Conservation (phyloP, 2,329 filamentous ascomycete species). For the Neocatenulostroma microsporum region DNA sequence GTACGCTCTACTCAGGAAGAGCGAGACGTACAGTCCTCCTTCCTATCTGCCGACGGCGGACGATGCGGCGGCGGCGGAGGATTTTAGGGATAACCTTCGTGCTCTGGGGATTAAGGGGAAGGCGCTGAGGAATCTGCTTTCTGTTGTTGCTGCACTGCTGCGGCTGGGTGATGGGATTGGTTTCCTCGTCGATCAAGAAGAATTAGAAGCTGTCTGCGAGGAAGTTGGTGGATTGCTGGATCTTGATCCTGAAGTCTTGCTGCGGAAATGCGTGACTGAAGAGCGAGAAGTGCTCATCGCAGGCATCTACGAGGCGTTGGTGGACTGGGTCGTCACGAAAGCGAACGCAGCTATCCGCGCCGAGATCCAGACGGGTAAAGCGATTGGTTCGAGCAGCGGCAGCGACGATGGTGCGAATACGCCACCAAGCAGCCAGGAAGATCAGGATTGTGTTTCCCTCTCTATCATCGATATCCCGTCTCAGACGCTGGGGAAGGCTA, state of each 20-base stretch:
- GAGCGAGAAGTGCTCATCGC: slow-evolving; percentile 76
- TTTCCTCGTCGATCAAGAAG: slow-evolving; percentile 75
- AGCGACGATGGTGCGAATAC: slow-evolving; percentile 53
- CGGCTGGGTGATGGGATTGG: slow-evolving; percentile 89
- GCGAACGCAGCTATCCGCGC: slow-evolving; percentile 76
- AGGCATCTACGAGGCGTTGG: slow-evolving; percentile 84
- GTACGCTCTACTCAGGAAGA: slow-evolving; percentile 73
- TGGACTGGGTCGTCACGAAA: slow-evolving; percentile 87
- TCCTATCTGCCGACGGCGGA: slow-evolving; percentile 87
- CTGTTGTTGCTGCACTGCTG: slow-evolving; percentile 73
- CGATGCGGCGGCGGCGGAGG: slow-evolving; percentile 84
- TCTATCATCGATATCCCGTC: slow-evolving; percentile 81
- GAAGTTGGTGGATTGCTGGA: slow-evolving; percentile 83
- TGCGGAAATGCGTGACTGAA: slow-evolving; percentile 70
- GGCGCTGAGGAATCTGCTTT: slow-evolving; percentile 72
- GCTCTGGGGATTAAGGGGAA: slow-evolving; percentile 89
- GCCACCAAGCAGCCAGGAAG: slow-evolving; percentile 56
- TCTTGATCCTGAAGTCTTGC: slow-evolving; percentile 74
- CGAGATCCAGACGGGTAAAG: slow-evolving; percentile 61
- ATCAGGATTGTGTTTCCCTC: slow-evolving; percentile 76
- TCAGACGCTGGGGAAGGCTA: slow-evolving; percentile 71
- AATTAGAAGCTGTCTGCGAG: slow-evolving; percentile 77
- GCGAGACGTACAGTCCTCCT: slow-evolving; percentile 77
- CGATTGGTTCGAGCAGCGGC: slow-evolving; percentile 60
- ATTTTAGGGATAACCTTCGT: slow-evolving; percentile 80